Evolutionary conservation across 2,329 filamentous ascomycete species (phyloP).

Genomic region (Myriangium duriaei): DNA sequence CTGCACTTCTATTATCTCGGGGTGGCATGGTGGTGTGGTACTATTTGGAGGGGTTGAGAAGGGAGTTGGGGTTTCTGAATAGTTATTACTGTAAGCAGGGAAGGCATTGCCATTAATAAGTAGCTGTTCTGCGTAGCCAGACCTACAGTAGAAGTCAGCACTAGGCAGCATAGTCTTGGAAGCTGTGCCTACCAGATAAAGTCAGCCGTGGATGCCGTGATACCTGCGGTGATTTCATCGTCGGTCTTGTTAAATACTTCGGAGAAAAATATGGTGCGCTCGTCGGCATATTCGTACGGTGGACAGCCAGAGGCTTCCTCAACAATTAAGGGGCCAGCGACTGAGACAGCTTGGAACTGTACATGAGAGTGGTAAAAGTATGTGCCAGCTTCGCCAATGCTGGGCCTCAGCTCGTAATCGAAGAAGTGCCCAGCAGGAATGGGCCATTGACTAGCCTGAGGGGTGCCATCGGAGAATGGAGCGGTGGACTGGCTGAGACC

Average conservation of each 20-base stretch:
- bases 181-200: too few relatives aligned
- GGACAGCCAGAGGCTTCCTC: slow-evolving; percentile 29
- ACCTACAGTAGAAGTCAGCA: neutral
- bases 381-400: slow-evolving; percentile 43
- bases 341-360: slow-evolving; percentile 48
- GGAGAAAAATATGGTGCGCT: slow-evolving; percentile 41
- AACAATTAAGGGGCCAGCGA: slow-evolving; percentile 47
- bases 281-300: slow-evolving; percentile 51
- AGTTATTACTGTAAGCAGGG: neutral
- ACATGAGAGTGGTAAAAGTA: slow-evolving; percentile 60
- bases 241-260: slow-evolving; percentile 49
- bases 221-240: slow-evolving; percentile 10
- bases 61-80: neutral
- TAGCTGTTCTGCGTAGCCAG: neutral
- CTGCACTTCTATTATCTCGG: slow-evolving; percentile 41
- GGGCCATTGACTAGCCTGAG: slow-evolving; percentile 51
- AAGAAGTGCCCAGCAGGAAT: slow-evolving; percentile 51
- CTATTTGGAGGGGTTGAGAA: neutral
- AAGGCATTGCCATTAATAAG: neutral
- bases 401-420: slow-evolving; percentile 51
- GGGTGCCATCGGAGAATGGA: slow-evolving; percentile 53
- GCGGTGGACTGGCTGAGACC: slow-evolving; percentile 47
- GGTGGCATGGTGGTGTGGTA: neutral
- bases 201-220: neutral
- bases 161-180: too few relatives aligned